phyloP scores from a whole-genome alignment of 1,139 yeast genomes.

The Geotrichum citri-aurantii region DNA sequence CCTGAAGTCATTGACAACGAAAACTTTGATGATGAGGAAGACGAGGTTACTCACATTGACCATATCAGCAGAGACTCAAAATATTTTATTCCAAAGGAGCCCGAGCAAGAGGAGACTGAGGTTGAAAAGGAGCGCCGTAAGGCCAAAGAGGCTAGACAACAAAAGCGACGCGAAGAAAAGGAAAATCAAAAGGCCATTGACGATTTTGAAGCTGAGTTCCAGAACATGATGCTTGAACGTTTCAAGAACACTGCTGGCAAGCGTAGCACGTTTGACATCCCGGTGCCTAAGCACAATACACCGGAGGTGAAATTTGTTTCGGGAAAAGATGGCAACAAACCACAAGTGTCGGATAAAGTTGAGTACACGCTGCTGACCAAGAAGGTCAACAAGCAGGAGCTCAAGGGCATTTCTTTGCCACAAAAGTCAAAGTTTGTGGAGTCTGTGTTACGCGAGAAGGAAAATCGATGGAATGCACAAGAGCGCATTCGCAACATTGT shows the following conservation, averaged over 20 bases:
- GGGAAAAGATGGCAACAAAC: conserved; percentile 1
- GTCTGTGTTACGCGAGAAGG: conserved; percentile 25
- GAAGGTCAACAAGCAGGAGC: conserved; percentile 24
- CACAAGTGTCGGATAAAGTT: conserved; percentile 17
- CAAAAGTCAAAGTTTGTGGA: conserved; percentile 27
- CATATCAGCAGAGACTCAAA: conserved; percentile 19
- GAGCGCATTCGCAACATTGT: conserved; percentile 29
- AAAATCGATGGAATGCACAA: conserved; percentile 25
- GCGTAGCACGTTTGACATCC: conserved; percentile 30
- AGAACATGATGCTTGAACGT: conserved; percentile 33
- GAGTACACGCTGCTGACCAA: conserved; percentile 28
- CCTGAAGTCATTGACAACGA: conserved; percentile 23
- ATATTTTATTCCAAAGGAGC: conserved; percentile 18
- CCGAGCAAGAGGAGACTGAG: conserved; percentile 20
- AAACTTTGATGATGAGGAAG: conserved; percentile 23
- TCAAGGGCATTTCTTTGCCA: conserved; percentile 27
- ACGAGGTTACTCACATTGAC: conserved; percentile 18
- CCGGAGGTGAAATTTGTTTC: conserved; percentile 6
- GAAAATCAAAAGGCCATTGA: conserved; percentile 28
- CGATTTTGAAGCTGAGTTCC: conserved; percentile 36
- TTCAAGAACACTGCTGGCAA: conserved; percentile 23
- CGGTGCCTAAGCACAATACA: conserved; percentile 27
- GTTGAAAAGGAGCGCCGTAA: conserved; percentile 21
- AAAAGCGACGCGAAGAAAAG: conserved; percentile 23
- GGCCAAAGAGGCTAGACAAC: conserved; percentile 18